Evolutionary conservation across 108 stramenopile genomes (phyloP).

Genomic region (Nitzschia putrida): DNA sequence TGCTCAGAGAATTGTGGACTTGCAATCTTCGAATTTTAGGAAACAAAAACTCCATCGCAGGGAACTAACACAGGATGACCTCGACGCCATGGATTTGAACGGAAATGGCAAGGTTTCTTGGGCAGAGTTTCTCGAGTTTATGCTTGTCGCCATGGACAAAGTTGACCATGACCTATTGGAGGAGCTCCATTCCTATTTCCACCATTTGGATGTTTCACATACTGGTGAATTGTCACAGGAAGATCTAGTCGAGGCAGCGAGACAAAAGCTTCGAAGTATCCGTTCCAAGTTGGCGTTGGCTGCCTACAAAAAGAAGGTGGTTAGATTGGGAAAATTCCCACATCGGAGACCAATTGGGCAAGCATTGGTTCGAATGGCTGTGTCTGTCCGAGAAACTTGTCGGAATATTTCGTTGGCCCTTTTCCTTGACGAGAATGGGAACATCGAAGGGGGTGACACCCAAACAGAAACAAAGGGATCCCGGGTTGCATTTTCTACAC

Average conservation of each 20-base stretch:
- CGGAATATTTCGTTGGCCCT: not conserved
- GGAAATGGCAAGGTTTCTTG: constrained; percentile 59
- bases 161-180: constrained; percentile 61
- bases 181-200: constrained; percentile 62
- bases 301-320: constrained; percentile 34
- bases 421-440: not conserved
- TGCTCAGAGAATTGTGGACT: constrained; percentile 45
- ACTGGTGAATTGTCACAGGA: constrained; percentile 51
- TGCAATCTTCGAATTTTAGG: constrained; percentile 29
- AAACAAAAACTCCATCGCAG: constrained; percentile 34
- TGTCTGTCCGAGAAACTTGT: not conserved
- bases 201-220: constrained; percentile 46
- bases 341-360: not conserved
- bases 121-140: constrained; percentile 76
- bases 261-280: constrained; percentile 43
- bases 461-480: not conserved
- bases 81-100: constrained; percentile 46
- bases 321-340: not conserved
- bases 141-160: constrained; percentile 79
- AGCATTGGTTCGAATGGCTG: not conserved
- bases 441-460: not conserved
- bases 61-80: constrained; percentile 56
- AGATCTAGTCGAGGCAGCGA: constrained; percentile 53
- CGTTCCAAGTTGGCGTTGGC: constrained; percentile 38
- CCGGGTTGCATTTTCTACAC: too few relatives aligned